Conservation (phyloP, 805 yeast species). For the Kodamaea jinghongensis region DNA sequence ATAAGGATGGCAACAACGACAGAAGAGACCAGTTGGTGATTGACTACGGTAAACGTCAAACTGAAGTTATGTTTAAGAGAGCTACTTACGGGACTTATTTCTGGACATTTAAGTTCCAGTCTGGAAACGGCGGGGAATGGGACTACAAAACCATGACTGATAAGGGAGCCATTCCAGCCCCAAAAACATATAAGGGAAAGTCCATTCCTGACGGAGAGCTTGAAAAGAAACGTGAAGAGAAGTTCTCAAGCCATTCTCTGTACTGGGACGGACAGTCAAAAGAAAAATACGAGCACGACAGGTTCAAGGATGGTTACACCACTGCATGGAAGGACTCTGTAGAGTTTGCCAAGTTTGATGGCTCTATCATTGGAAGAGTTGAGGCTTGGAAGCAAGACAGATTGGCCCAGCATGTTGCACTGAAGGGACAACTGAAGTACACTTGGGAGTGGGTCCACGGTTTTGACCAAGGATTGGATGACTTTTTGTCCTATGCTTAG, state of each 20-base stretch:
- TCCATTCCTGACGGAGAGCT: conserved; percentile 41
- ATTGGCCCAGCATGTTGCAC: conserved; percentile 53
- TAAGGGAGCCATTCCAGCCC: conserved; percentile 44
- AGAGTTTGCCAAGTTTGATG: conserved; percentile 66
- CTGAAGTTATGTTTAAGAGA: conserved; percentile 44
- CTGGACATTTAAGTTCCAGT: conserved; percentile 86
- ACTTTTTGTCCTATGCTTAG: conserved; percentile 23
- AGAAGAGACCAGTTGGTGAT: conserved; percentile 54
- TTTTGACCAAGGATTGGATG: conserved; percentile 58
- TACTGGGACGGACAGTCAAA: conserved; percentile 67
- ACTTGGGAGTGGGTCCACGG: conserved; percentile 94
- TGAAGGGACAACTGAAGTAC: conserved; percentile 54
- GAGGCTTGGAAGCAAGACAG: conserved; percentile 69
- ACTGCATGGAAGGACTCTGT: conserved; percentile 72
- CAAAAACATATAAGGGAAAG: conserved; percentile 20
- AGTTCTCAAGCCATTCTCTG: conserved; percentile 46
- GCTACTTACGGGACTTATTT: conserved; percentile 75
- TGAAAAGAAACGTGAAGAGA: conserved; percentile 37
- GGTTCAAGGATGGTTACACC: conserved; percentile 75
- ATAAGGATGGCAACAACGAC: conserved; percentile 38
- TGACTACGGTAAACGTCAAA: conserved; percentile 60
- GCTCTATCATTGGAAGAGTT: conserved; percentile 70
- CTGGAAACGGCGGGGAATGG: conserved; percentile 97
- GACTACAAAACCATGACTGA: conserved; percentile 78
- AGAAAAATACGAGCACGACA: conserved; percentile 72